Base-by-base conservation (phyloP, 768 basidiomycete genomes). In the Boletus coccyginus region DNA sequence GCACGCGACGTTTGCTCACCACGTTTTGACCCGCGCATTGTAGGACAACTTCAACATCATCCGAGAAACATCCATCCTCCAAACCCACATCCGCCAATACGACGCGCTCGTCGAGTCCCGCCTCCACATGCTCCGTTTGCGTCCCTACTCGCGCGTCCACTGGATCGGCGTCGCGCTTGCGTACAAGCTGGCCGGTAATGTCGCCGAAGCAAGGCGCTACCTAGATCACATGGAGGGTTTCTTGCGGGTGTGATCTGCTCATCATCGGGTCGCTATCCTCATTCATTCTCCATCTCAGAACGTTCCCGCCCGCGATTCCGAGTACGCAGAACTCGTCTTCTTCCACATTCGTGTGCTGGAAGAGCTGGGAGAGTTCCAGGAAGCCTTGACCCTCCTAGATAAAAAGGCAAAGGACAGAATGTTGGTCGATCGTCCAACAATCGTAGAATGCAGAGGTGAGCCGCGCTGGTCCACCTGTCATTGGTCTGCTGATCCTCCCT, bases 1-100 rank as follows among this genome's bases (percentile, higher is more conserved):
- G 12, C 41, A 10, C 32, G 16, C n/a, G 45, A 27, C 43, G 45
- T 40, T 50, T 35, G 11, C 32, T 21, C 53, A 44, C 40, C 38
- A 7, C 52, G 29, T 42, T 21, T 21, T 61, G 24, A 57, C 57
- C 27, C 31, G 29, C 36, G 35, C 7, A 10, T 52, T 1, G 31
- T 64, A 97, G 95, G 94, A 98, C 65, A 97, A 97, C 68, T 74
- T 97, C 65, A 96, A 96, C 71, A 88, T 99, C 62, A 73, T 99
- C 27, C 86, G 92, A 43, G 97, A 98, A 70, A 82, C 92, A 0
- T 92, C 95, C 8, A 83, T 89, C 47, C 80, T 99, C 11, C 92
- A 94, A 66, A 86, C 92, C 0, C 95, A 98, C 59, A 81, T 94
- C 13, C 85, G 96, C 35, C 74, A 87, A 43, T 97, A 84, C 70